Conservation (phyloP, 2,329 filamentous ascomycete genomes). For the Leptographium radiaticola region DNA sequence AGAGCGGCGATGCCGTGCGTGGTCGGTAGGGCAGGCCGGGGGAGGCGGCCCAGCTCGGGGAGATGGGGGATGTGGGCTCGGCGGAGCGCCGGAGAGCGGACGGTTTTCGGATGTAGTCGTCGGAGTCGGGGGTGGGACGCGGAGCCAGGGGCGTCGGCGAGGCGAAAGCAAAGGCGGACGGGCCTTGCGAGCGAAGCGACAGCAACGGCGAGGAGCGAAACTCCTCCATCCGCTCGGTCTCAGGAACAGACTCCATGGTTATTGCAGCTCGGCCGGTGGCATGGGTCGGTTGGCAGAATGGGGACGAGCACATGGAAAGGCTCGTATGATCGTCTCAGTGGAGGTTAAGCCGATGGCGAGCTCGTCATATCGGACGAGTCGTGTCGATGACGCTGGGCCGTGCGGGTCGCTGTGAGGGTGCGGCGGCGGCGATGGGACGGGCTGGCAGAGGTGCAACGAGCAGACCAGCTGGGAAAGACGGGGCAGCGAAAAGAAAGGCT, state of each 20-base stretch:
- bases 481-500: too few species aligned
- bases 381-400: not conserved
- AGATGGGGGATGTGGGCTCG: slow-evolving; percentile 42
- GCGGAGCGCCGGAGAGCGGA: slow-evolving; percentile 43
- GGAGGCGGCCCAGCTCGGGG: slow-evolving; percentile 36
- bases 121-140: not conserved
- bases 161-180: slow-evolving; percentile 9
- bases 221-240: slow-evolving; percentile 55
- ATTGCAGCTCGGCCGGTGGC: not conserved
- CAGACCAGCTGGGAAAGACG: not conserved
- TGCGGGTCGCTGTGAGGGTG: not conserved
- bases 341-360: not conserved
- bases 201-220: slow-evolving; percentile 47
- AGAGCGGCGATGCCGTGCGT: slow-evolving; percentile 48
- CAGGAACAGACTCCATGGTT: slow-evolving; percentile 54
- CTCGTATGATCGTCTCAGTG: not conserved
- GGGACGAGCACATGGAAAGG: not conserved
- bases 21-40: slow-evolving; percentile 42
- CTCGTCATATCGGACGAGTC: not conserved
- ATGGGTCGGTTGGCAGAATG: not conserved
- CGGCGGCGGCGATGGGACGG: not conserved
- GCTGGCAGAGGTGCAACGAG: not conserved
- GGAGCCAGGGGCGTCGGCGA: slow-evolving; percentile 23
- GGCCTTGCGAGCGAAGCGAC: slow-evolving; percentile 33
- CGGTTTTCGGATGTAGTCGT: slow-evolving; percentile 30